Evolutionary conservation across 2,329 filamentous ascomycete species (phyloP).

Genomic region (Ophiocordyceps sinensis): DNA sequence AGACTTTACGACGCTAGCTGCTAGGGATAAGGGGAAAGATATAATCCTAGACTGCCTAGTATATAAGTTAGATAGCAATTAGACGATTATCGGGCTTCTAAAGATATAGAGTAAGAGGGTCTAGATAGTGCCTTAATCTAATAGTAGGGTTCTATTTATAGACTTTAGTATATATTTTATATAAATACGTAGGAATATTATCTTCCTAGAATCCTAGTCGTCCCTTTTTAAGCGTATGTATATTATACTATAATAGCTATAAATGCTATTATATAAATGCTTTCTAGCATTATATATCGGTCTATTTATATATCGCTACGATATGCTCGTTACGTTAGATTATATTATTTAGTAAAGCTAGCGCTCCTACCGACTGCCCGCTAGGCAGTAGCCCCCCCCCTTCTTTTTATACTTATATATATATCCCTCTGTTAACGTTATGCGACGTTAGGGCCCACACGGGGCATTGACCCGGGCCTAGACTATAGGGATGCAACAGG

Average conservation of each 20-base stretch:
- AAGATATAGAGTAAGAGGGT: not conserved
- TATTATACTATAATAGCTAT: not conserved
- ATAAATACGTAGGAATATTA: not conserved
- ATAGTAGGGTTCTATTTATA: not conserved
- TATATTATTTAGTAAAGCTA: no score
- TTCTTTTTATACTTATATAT: no score
- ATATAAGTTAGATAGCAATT: not conserved
- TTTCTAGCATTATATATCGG: not conserved
- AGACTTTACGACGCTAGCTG: not conserved
- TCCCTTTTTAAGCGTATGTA: not conserved
- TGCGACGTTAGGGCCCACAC: no score
- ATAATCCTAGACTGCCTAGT: not conserved
- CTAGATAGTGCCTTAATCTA: not conserved
- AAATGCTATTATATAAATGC: not conserved
- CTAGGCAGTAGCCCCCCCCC: no score
- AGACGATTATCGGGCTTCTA: not conserved
- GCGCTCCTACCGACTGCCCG: no score
- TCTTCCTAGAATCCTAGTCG: no score
- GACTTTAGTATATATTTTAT: no score
- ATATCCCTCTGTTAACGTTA: no score
- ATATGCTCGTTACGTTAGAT: no score
- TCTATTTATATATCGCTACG: no score
- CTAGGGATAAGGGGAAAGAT: not conserved
- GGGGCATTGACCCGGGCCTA: no score
- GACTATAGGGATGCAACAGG: no score